Evolutionary conservation across 1,284 basidiomycete species (phyloP).

Genomic region (Ceratobasidium sp.): DNA sequence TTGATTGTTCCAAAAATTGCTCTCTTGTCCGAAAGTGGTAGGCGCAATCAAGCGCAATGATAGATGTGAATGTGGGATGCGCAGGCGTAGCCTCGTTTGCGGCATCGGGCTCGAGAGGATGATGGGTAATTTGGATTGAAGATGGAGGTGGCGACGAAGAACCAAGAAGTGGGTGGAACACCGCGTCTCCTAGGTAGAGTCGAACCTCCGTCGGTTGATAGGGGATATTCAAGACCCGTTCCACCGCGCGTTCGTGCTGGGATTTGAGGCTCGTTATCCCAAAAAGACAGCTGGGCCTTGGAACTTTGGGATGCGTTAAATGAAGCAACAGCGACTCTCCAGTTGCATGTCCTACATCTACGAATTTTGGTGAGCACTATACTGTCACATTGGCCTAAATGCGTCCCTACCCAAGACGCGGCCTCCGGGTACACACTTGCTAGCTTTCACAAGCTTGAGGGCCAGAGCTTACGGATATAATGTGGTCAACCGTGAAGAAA

Average conservation of each 20-base stretch:
- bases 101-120: constrained; percentile 51
- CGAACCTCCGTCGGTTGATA: constrained; percentile 37
- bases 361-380: constrained; percentile 18
- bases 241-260: constrained; percentile 58
- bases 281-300: constrained; percentile 57
- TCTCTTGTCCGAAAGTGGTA: constrained; percentile 69
- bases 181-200: constrained; percentile 59
- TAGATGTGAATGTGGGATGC: constrained; percentile 47
- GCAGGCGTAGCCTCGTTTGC: constrained; percentile 16
- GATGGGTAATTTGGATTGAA: constrained; percentile 49
- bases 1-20: constrained; percentile 58
- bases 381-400: background rate
- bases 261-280: constrained; percentile 66
- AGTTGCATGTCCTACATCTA: constrained; percentile 74
- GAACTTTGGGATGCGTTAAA: constrained; percentile 54
- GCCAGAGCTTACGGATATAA: constrained; percentile 59
- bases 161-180: constrained; percentile 57
- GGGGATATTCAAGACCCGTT: constrained; percentile 50
- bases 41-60: constrained; percentile 67
- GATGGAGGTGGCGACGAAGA: constrained; percentile 45
- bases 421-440: constrained; percentile 52
- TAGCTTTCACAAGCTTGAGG: constrained; percentile 57
- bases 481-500: background rate
- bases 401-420: constrained; percentile 60
- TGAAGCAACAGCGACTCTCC: constrained; percentile 70